A percentile compares a stretch with the other conserved stretches of the same genome.
Conservation (phyloP, 208 protist genomes). For the Crithidia expoeki region DNA sequence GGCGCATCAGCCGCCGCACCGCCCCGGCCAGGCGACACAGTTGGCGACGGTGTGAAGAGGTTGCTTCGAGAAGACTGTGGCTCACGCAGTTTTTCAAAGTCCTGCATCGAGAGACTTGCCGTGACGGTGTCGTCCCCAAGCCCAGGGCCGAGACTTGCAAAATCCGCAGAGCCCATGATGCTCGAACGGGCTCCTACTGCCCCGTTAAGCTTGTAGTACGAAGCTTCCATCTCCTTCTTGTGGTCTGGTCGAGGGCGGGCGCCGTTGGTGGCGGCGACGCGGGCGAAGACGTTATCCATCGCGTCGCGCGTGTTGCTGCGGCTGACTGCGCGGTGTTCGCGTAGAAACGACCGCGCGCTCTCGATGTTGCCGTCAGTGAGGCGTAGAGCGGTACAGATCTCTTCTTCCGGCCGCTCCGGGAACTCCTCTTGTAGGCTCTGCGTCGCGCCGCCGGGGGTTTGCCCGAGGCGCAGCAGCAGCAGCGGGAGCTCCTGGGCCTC, state of each 20-base stretch:
- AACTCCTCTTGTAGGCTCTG: constrained; percentile 10
- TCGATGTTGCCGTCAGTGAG: constrained; percentile 63
- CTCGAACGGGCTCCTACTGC: constrained; percentile 30
- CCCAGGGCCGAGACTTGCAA: not conserved
- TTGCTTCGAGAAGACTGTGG: not conserved
- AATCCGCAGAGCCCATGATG: constrained; percentile 1
- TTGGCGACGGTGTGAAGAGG: constrained; percentile 31
- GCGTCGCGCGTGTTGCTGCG: constrained; percentile 26
- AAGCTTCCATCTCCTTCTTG: constrained; percentile 12
- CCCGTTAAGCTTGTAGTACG: constrained; percentile 45
- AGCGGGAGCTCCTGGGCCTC: constrained; percentile 18
- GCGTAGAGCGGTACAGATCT: constrained; percentile 16
- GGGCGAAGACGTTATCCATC: constrained; percentile 37
- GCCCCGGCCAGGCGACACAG: constrained; percentile 14
- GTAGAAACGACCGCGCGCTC: constrained; percentile 48
- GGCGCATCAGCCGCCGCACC: not conserved
- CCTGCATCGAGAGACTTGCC: constrained; percentile 15
- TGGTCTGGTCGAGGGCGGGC: constrained; percentile 14
- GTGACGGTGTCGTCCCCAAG: constrained; percentile 10
- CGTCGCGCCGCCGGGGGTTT: constrained; percentile 3
- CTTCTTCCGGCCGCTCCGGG: constrained; percentile 12
- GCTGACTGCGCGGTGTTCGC: constrained; percentile 20
- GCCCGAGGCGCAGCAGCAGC: constrained; percentile 13
- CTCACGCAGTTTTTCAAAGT: constrained; percentile 10
- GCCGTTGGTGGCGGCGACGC: constrained; percentile 26